Evolutionary conservation across 805 yeast genomes (phyloP), one percentile per base, ranked within the genome.

Genomic region (Komagataella kurtzmanii): DNA sequence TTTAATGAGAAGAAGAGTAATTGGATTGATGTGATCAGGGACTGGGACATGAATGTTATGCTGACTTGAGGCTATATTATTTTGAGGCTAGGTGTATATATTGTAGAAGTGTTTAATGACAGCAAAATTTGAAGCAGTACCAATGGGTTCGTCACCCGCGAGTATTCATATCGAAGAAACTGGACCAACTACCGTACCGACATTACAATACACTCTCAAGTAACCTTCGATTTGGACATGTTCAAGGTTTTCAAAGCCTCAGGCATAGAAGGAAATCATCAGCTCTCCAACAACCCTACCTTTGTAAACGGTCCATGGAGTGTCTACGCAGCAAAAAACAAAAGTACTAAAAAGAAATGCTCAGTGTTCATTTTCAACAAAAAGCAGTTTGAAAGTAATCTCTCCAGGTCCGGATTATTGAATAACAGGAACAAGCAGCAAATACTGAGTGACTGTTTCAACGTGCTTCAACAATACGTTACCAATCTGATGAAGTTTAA

Each of bases 361-460:
- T 85, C 96, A 2, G 95, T 91, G 8, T 89, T 93, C 67, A 81
- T 85, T 30, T 86, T 89, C 60, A 96, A 85, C 64, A 90, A 89
- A 69, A 79, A 81, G 61, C 81, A 79, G 52, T 79, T 86, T 56
- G 90, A 86, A 56, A 64, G 75, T 6, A 68, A 69, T 52, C 63
- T 89, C 23, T 56, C 67, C 12, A 69, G 78, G 52, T 69, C 79
- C 44, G 80, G 82, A 6, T 63, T 78, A 3, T 60, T 74, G 19
- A 75, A 69, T 55, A 71, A 71, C 14, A 74, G 76, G 21, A 79
- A 76, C 54, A 75, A 73, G 47, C 67, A 75, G 30, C 63, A 74
- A 21, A 59, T 77, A 1, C 63, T 80, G 49, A 81, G 76, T 46
- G 93, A 90, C 48, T 68, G 79, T 46, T 83, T 80, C 57, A 84